phyloP scores from a whole-genome alignment of 2,329 filamentous ascomycete species.

The Paracamarosporium sp. region DNA sequence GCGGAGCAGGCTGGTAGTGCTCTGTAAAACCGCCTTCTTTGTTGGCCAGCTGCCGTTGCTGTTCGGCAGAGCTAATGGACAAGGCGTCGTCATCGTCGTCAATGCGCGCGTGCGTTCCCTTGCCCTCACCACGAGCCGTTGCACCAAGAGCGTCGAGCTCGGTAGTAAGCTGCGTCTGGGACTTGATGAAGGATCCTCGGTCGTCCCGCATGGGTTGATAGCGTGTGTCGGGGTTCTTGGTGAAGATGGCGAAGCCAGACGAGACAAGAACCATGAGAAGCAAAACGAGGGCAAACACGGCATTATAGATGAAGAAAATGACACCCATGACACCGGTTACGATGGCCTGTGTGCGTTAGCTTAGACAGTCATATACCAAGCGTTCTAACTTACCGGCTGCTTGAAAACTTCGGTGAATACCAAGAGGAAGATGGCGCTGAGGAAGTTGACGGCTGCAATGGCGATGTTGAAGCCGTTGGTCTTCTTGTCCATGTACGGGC shows the following conservation, averaged over 20 bases:
- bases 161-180: conserved; percentile 83
- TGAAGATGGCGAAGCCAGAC: conserved; percentile 79
- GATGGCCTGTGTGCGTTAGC: conserved; percentile 60
- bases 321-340: conserved; percentile 90
- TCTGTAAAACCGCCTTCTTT: conserved; percentile 50
- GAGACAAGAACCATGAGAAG: conserved; percentile 82
- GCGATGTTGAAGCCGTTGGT: conserved; percentile 96
- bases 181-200: conserved; percentile 97
- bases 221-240: conserved; percentile 91
- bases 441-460: conserved; percentile 87
- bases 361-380: not conserved
- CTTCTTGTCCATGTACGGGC: conserved; percentile 99
- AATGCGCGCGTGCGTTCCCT: conserved; percentile 63
- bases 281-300: conserved; percentile 80
- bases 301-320: conserved; percentile 87
- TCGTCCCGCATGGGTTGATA: conserved; percentile 98
- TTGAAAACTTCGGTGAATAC: conserved; percentile 89
- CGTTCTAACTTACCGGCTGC: conserved; percentile 67
- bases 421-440: conserved; percentile 87
- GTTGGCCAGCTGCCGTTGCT: conserved; percentile 31
- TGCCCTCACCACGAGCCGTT: conserved; percentile 80
- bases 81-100: conserved; percentile 76
- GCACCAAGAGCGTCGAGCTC: conserved; percentile 90
- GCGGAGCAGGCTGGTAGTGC: conserved; percentile 50
- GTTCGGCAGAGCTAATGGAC: conserved; percentile 61